Evolutionary conservation across 352 stramenopile genomes (phyloP), one percentile per base, ranked within the genome.

Genomic region (Achlya hypogyna): DNA sequence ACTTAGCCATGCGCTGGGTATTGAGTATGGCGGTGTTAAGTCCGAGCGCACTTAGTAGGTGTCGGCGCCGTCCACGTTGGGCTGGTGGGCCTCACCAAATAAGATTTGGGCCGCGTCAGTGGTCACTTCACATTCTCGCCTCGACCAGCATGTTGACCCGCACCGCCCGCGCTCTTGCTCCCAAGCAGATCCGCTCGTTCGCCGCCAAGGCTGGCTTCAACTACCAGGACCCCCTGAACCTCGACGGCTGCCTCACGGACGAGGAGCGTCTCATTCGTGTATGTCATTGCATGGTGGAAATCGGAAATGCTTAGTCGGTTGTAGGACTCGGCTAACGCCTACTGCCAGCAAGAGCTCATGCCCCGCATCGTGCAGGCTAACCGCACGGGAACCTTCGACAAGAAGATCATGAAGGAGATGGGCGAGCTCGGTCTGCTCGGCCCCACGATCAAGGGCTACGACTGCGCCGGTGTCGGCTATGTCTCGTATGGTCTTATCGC

Each of bases 401-500:
- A 93, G 68, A 74, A 75, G 8, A 96, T 98, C 66, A 98, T 99
- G 89, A 84, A 83, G 53, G 88, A 97, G 76, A 95, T 98, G 81
- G 95, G 96, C 27, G 75, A 91, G 51, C 87, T 98, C 75, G 96
- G 96, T 32, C 89, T 99, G 51, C 74, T 99, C 2, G 96, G 96
- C 65, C 76, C 89, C 5, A 98, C 95, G 9, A 93, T 99, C 53
- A 60, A 96, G 59, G 86, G 88, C 32, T 99, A 99, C 80, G 96
- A 96, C 53, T 98, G 96, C 60, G 76, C 88, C 9, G 95, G 94
- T 18, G 79, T 98, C 32, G 87, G 87, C 32, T 98, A 98, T 76
- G 96, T 99, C 23, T 93, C 88, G 28, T 99, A 99, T 72, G 96
- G 96, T 16, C 73, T 99, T 14, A 97, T 99, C 58, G 93, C 96